A percentile compares a stretch with the other conserved stretches of the same genome.
Conservation (phyloP, 345 rosid species). For the Anacardium occidentale region DNA sequence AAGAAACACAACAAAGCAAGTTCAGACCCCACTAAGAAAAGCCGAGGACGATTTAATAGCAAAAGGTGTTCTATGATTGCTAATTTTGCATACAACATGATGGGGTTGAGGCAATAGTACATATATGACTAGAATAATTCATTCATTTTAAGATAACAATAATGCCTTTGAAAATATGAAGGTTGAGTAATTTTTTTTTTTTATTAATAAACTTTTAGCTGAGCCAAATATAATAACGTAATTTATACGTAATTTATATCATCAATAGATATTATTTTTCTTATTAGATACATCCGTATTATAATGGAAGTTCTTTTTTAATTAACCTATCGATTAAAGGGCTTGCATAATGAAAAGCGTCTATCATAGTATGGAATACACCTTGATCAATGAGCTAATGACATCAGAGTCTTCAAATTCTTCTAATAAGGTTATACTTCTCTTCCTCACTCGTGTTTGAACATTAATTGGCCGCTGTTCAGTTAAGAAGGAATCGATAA, state of each 20-base stretch:
- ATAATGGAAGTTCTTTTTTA: neutral
- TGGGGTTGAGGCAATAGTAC: neutral
- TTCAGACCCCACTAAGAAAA: constrained; percentile 22
- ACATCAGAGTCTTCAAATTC: neutral
- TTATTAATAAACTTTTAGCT: no score
- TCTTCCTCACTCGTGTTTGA: neutral
- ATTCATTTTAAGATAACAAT: no score
- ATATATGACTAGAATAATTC: no score
- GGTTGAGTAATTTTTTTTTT: no score
- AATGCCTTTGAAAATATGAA: no score
- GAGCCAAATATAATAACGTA: no score
- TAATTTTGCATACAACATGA: constrained; percentile 13
- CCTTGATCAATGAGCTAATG: neutral
- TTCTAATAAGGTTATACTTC: neutral
- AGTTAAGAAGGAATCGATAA: neutral
- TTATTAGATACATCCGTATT: neutral
- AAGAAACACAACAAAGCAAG: constrained; percentile 6
- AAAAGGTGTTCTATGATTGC: constrained; percentile 28
- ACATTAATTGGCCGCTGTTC: neutral
- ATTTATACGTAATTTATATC: no score
- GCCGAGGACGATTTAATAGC: constrained; percentile 21
- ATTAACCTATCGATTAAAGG: neutral
- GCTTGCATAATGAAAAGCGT: neutral
- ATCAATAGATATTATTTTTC: neutral
- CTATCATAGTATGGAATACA: neutral